A percentile compares a stretch with the other conserved stretches of the same genome.
Evolutionary conservation across 208 protist species (phyloP).

Genomic region (Acanthamoeba quina): DNA sequence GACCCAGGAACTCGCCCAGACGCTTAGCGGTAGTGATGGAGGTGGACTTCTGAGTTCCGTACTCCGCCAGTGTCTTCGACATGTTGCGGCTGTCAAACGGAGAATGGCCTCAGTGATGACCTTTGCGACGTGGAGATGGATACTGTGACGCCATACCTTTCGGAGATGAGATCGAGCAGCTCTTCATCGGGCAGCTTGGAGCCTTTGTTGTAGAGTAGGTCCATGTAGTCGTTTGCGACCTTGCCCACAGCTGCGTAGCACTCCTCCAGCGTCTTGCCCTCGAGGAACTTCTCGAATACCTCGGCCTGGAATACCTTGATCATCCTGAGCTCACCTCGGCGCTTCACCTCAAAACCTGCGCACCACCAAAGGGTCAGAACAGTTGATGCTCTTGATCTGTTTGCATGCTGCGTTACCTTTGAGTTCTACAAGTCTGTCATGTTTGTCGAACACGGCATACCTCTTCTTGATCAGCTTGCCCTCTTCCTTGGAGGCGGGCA

Average conservation of each 20-base stretch:
- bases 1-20: constrained; percentile 98
- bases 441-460: constrained; percentile 99
- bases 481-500: constrained; percentile 99
- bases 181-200: constrained; percentile 95
- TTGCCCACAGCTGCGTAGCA: constrained; percentile 97
- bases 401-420: constrained; percentile 93
- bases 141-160: constrained; percentile 87
- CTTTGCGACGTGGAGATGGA: not conserved
- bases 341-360: constrained; percentile 99
- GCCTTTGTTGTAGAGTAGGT: constrained; percentile 95
- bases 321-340: constrained; percentile 99
- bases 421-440: constrained; percentile 98
- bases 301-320: constrained; percentile 99
- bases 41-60: constrained; percentile 98
- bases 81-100: constrained; percentile 92
- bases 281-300: constrained; percentile 94
- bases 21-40: constrained; percentile 97
- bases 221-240: constrained; percentile 97
- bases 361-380: not conserved
- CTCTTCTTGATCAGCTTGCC: constrained; percentile 98
- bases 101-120: not conserved
- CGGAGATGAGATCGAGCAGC: constrained; percentile 98
- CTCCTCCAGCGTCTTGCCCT: constrained; percentile 96
- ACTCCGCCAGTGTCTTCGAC: constrained; percentile 96
- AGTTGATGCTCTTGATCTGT: not conserved